A percentile compares a stretch with the other conserved stretches of the same genome.
Evolutionary conservation across 164 flowering plant species (phyloP).

Genomic region (Umbellularia californica): DNA sequence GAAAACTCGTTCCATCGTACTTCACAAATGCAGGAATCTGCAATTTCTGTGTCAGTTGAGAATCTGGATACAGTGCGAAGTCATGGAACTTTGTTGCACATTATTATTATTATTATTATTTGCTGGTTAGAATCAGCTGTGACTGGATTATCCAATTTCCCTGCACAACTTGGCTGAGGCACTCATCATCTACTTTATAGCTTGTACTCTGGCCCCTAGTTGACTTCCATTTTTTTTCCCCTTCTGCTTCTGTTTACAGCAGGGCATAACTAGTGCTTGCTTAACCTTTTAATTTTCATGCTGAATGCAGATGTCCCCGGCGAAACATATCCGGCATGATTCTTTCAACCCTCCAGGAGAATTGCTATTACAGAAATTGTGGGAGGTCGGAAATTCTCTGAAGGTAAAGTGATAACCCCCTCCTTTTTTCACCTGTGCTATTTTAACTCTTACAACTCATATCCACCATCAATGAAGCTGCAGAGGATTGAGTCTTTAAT

Average conservation of each 20-base stretch:
- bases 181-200: neutral
- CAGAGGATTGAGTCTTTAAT: conserved; percentile 68
- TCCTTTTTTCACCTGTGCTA: neutral
- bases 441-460: neutral
- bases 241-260: neutral
- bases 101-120: no score
- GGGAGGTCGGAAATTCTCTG: conserved; percentile 71
- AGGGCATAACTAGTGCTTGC: neutral
- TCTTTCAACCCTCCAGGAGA: conserved; percentile 38
- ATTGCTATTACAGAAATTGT: conserved; percentile 54
- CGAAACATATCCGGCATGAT: conserved; percentile 36
- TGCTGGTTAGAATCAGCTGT: neutral
- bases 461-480: conserved; percentile 12
- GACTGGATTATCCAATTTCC: neutral
- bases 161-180: neutral
- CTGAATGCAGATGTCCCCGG: conserved; percentile 49
- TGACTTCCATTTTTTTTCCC: neutral
- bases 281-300: neutral
- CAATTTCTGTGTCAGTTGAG: no score
- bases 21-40: no score
- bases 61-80: no score
- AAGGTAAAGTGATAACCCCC: conserved; percentile 37
- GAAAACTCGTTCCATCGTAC: no score
- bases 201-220: neutral
- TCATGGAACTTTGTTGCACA: no score